Evolutionary conservation across 768 basidiomycete species (phyloP).

Genomic region (Sporobolomyces pararoseus): DNA sequence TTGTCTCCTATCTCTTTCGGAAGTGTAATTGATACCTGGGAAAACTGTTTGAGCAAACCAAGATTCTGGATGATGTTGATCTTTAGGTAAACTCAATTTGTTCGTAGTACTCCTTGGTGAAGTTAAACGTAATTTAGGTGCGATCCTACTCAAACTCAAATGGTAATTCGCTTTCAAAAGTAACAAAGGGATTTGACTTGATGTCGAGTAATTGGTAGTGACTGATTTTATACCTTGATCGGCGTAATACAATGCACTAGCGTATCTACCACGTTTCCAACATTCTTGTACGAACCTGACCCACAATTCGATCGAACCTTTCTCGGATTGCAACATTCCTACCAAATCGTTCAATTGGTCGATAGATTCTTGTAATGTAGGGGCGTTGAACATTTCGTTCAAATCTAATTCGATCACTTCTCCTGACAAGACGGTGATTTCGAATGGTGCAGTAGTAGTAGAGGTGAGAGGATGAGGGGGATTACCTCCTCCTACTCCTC

Average conservation of each 20-base stretch:
- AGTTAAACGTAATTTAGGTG: conserved; percentile 71
- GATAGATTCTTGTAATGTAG: conserved; percentile 59
- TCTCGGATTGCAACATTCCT: conserved; percentile 66
- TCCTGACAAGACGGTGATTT: conserved; percentile 45
- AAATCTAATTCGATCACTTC: conserved; percentile 88
- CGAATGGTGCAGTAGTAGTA: not conserved
- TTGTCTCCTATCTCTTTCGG: not conserved
- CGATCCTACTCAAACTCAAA: conserved; percentile 70
- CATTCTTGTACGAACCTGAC: conserved; percentile 47
- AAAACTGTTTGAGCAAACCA: not conserved
- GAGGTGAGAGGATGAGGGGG: not conserved
- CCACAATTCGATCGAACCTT: conserved; percentile 70
- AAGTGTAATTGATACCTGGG: not conserved
- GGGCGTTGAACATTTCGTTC: conserved; percentile 73
- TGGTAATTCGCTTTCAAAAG: conserved; percentile 80
- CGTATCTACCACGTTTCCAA: conserved; percentile 43
- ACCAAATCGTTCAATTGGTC: conserved; percentile 48
- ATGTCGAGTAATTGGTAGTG: conserved; percentile 53
- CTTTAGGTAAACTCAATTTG: conserved; percentile 1
- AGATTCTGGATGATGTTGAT: conserved; percentile 31
- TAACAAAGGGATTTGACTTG: conserved; percentile 63
- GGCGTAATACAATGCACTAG: conserved; percentile 58
- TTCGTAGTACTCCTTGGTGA: conserved; percentile 47
- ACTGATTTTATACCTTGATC: conserved; percentile 45
- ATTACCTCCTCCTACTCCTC: too few relatives aligned